Evolutionary conservation across 805 yeast species (phyloP).

Genomic region (Candida lessepsii): DNA sequence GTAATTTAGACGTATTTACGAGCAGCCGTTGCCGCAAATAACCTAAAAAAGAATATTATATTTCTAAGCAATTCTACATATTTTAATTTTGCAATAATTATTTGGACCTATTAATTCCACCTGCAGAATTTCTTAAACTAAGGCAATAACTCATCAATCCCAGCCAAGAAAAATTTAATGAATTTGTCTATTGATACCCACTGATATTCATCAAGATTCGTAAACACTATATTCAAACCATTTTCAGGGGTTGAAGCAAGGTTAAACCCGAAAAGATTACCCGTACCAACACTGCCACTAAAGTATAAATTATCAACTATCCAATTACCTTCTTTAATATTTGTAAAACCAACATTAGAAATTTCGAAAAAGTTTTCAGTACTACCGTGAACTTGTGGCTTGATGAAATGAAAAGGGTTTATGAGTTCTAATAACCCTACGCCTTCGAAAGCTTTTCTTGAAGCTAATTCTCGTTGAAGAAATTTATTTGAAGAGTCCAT

Average conservation of each 20-base stretch:
- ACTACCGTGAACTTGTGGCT: constrained; percentile 1
- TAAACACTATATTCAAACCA: constrained; percentile 9
- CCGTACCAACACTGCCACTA: constrained; percentile 8
- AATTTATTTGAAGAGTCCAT: constrained; percentile 1
- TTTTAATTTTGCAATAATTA: too few relatives aligned
- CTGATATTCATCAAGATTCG: constrained; percentile 5
- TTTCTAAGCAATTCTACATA: too few relatives aligned
- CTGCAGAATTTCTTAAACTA: too few relatives aligned
- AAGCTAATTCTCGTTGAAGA: not conserved
- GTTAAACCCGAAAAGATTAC: constrained; percentile 5
- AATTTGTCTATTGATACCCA: not conserved
- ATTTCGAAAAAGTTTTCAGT: constrained; percentile 11
- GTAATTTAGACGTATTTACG: too few relatives aligned
- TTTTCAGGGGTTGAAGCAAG: constrained; percentile 5
- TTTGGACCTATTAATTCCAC: too few relatives aligned
- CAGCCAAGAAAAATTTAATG: too few relatives aligned
- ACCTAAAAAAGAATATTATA: too few relatives aligned
- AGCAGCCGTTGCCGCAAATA: too few relatives aligned
- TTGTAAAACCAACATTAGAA: constrained; percentile 12
- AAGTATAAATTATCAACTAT: constrained; percentile 12
- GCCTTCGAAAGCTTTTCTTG: constrained; percentile 1
- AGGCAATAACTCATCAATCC: too few relatives aligned
- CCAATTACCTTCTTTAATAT: constrained; percentile 8
- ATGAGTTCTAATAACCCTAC: constrained; percentile 4
- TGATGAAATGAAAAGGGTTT: constrained; percentile 2